These are phyloP conservation scores for Neostapfia colusana DNA, from an alignment of 176 grass and related monocot species.

Conservation along the genomic window DNA sequence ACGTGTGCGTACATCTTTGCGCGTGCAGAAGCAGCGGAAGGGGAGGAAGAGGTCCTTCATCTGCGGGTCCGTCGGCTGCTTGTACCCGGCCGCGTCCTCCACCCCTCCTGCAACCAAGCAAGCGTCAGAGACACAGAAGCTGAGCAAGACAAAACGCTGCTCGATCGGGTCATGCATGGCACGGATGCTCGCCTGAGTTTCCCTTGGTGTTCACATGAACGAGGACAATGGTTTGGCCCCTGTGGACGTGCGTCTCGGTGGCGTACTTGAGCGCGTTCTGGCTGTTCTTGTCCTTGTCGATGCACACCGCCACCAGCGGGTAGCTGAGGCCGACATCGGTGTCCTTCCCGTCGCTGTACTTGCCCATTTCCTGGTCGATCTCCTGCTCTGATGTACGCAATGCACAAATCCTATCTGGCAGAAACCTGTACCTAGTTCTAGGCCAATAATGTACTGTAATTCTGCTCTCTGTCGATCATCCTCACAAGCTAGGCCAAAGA, in stretches of 20 bases:
- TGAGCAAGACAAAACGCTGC: neutral
- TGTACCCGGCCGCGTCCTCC: slow-evolving; percentile 60
- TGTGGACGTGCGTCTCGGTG: slow-evolving; percentile 54
- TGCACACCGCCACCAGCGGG: slow-evolving; percentile 80
- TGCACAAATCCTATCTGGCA: neutral
- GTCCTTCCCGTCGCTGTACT: slow-evolving; percentile 46
- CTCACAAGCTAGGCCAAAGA: neutral
- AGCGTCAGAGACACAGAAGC: neutral
- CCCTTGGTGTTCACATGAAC: slow-evolving; percentile 77
- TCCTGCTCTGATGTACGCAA: slow-evolving; percentile 5
- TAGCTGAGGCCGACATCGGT: slow-evolving; percentile 29
- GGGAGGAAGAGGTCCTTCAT: slow-evolving; percentile 81
- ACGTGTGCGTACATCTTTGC: slow-evolving; percentile 62
- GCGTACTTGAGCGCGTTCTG: slow-evolving; percentile 61
- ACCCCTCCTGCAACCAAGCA: slow-evolving; percentile 16
- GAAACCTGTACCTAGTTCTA: slow-evolving; percentile 1
- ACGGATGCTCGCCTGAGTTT: slow-evolving; percentile 42
- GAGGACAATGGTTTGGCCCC: slow-evolving; percentile 72
- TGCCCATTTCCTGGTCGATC: slow-evolving; percentile 46
- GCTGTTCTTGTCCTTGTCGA: slow-evolving; percentile 21
- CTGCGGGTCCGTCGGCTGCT: slow-evolving; percentile 56
- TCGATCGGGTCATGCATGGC: too few species aligned
- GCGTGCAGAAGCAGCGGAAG: slow-evolving; percentile 94
- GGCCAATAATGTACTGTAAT: slow-evolving; percentile 19
- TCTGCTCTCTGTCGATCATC: neutral